Evolutionary conservation across 257 asterid genomes (phyloP), one percentile per base, ranked within the genome.

Genomic region (Solanum verrucosum): DNA sequence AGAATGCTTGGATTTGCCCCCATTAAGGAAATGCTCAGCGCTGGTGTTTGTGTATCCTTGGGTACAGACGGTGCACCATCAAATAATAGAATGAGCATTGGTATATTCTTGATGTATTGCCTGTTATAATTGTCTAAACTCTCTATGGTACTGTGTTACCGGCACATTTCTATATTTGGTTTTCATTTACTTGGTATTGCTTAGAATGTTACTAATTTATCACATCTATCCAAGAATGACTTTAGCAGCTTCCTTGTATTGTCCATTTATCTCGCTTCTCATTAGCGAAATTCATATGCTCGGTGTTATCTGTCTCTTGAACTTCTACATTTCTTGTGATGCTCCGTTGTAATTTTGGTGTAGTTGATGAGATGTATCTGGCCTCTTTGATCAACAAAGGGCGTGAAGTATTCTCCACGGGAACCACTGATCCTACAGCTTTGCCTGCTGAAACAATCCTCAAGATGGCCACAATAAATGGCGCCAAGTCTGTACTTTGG

Each of bases 41-140:
- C 96, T 25, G 98, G 95, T 83, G 93, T 95, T 5, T 95, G 98
- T 20, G 97, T 95, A 84, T 95, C 98, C 67, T 89, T 95, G 88
- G 97, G 98, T 74, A 95, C 98, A 68, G 98, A 95, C 35, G 98
- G 98, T 20, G 98, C 98, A 74, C 97, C 98, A 44, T 92, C 95
- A 79, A 95, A 95, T 87, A 95, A 95, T 87, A 90, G 98, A 90
- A 95, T 95, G 98, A 95, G 98, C 92, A 93, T 94, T n/a, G 98
- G 98, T 46, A 94, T 34, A 86, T 60, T 86, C 88, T 86, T 73
- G 56, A 35, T 60, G 12, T 84, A 4, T 33, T 74, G 49, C 29
- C 1, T 74, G 4, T 35, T 20, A 14, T 7, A 73, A 16, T 60
- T 46, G 31, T 71, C 75, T 40, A 56, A 70, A 16, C 37, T 59